Evolutionary conservation across 352 stramenopile species (phyloP).

Genomic region (Stephanocyclus meneghinianus): DNA sequence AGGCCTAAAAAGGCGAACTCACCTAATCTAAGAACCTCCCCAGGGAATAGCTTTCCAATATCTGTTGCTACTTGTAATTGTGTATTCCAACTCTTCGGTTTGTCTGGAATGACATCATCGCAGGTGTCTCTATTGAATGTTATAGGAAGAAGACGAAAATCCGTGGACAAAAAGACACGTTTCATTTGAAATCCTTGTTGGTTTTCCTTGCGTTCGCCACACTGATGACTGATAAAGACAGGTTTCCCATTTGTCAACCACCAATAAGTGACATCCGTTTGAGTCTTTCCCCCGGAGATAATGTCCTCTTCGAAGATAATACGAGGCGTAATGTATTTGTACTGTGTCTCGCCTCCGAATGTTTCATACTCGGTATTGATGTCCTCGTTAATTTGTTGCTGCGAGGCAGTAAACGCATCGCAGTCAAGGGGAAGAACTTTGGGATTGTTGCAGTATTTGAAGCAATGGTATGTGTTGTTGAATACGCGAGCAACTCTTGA

Average conservation of each 20-base stretch:
- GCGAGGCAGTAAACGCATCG: constrained; percentile 5
- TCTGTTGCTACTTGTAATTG: constrained; percentile 5
- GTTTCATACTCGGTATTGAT: constrained; percentile 1
- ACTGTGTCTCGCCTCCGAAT: constrained; percentile 9
- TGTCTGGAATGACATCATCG: not conserved
- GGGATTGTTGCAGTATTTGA: constrained; percentile 12
- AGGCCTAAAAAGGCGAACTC: not conserved
- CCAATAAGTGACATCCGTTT: constrained; percentile 25
- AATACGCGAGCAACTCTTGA: constrained; percentile 10
- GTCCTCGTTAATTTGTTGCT: constrained; percentile 1
- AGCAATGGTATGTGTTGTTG: constrained; percentile 17
- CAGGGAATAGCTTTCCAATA: constrained; percentile 12
- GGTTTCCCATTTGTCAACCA: constrained; percentile 9
- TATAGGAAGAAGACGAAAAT: constrained; percentile 10
- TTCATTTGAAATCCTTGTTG: constrained; percentile 20
- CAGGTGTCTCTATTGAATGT: constrained; percentile 17
- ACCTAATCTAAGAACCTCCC: constrained; percentile 17
- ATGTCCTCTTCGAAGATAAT: constrained; percentile 23
- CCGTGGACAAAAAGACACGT: constrained; percentile 16
- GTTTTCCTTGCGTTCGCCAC: not conserved
- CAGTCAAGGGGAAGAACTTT: not conserved
- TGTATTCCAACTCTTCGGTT: constrained; percentile 19
- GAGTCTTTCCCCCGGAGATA: constrained; percentile 17
- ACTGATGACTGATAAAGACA: constrained; percentile 19
- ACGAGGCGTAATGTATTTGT: constrained; percentile 22